Conservation (phyloP, 805 yeast genomes). For the Saccharomycopsis amapae region DNA sequence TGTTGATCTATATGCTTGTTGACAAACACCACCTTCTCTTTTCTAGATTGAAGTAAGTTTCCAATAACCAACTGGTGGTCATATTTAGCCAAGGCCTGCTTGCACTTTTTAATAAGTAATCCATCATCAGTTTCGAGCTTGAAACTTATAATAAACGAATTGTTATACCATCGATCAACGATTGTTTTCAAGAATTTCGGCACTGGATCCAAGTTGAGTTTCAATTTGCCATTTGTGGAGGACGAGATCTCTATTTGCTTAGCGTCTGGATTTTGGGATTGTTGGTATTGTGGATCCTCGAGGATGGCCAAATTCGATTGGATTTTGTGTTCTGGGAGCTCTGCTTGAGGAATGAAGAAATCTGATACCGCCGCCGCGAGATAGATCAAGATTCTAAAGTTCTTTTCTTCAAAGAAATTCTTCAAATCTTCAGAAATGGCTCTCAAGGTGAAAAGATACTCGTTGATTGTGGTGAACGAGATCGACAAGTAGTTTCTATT, state of each 20-base stretch:
- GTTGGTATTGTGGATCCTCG: background rate
- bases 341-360: constrained; percentile 80
- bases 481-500: constrained; percentile 53
- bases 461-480: constrained; percentile 94
- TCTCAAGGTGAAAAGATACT: constrained; percentile 79
- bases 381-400: constrained; percentile 62
- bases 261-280: background rate
- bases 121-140: constrained; percentile 82
- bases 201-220: constrained; percentile 87
- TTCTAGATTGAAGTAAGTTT: constrained; percentile 81
- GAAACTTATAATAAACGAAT: constrained; percentile 90
- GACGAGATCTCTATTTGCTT: constrained; percentile 14
- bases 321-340: constrained; percentile 89
- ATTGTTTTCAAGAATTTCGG: constrained; percentile 86
- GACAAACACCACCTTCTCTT: constrained; percentile 82
- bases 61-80: constrained; percentile 94
- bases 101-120: constrained; percentile 68
- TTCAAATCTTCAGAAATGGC: constrained; percentile 55
- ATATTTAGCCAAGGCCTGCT: constrained; percentile 73
- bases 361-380: constrained; percentile 98
- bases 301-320: constrained; percentile 34
- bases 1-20: constrained; percentile 28
- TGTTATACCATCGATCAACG: constrained; percentile 92
- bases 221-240: constrained; percentile 51
- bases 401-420: constrained; percentile 30